These are phyloP conservation scores for Nothopassalora personata DNA, from an alignment of 2,329 filamentous ascomycete species.

Conservation along the genomic window DNA sequence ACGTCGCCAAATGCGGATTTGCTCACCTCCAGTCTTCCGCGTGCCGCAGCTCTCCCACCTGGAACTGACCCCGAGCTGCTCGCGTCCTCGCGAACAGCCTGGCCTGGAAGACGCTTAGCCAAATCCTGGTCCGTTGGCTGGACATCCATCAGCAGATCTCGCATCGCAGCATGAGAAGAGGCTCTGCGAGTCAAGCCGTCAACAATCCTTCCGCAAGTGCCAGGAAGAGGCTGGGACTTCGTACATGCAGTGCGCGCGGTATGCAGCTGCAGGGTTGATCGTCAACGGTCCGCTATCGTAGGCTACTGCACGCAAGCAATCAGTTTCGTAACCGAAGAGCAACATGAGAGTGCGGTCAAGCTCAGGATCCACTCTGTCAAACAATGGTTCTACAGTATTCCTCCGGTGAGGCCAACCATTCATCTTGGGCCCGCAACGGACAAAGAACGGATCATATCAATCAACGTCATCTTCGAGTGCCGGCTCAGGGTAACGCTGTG, in stretches of 20 bases:
- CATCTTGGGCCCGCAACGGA: slow-evolving; percentile 8
- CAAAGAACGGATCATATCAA: slow-evolving; percentile 12
- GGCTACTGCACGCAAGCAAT: slow-evolving; percentile 22
- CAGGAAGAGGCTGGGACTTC: slow-evolving; percentile 1
- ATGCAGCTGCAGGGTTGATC: slow-evolving; percentile 16
- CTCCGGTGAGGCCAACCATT: not conserved
- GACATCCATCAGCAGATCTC: not conserved
- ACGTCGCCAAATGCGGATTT: slow-evolving; percentile 1
- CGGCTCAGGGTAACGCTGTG: slow-evolving; percentile 10
- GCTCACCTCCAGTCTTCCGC: not conserved
- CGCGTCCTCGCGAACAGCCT: not conserved
- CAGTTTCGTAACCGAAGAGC: slow-evolving; percentile 17
- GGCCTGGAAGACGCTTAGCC: not conserved
- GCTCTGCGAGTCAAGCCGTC: not conserved
- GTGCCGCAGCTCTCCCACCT: not conserved
- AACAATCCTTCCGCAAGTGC: not conserved
- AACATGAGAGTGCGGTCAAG: slow-evolving; percentile 20
- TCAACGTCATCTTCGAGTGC: slow-evolving; percentile 13
- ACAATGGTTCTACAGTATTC: not conserved
- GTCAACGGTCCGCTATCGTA: slow-evolving; percentile 21
- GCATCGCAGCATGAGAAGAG: not conserved
- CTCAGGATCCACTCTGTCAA: slow-evolving; percentile 8
- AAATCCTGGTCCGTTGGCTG: not conserved
- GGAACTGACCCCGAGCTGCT: not conserved
- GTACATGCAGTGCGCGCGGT: slow-evolving; percentile 14